A percentile compares a stretch with the other conserved stretches of the same genome.
phyloP scores from a whole-genome alignment of 2,329 filamentous ascomycete species.

The Fusarium pseudograminearum region DNA sequence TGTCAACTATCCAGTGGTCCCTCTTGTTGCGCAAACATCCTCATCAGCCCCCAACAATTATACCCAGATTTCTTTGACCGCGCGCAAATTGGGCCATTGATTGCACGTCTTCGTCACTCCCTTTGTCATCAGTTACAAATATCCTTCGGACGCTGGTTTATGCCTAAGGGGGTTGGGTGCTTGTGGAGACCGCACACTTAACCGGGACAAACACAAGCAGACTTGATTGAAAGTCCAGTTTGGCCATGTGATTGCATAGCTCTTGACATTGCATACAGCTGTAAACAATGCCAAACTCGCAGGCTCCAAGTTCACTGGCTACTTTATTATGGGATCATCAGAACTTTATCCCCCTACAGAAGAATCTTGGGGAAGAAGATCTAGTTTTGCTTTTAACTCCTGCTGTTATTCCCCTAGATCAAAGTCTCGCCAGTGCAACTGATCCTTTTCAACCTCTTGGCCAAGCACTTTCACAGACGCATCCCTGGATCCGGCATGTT shows the following conservation, averaged over 20 bases:
- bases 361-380: conserved; percentile 61
- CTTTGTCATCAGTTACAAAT: conserved; percentile 16
- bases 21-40: conserved; percentile 16
- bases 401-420: conserved; percentile 61
- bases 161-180: conserved; percentile 32
- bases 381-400: conserved; percentile 73
- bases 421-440: conserved; percentile 56
- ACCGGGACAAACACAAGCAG: conserved; percentile 18
- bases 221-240: conserved; percentile 16
- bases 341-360: conserved; percentile 61
- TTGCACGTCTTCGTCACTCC: conserved; percentile 5
- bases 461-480: conserved; percentile 68
- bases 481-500: conserved; percentile 74
- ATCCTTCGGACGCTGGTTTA: conserved; percentile 16
- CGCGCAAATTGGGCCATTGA: conserved; percentile 1
- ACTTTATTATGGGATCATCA: conserved; percentile 58
- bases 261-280: conserved; percentile 27
- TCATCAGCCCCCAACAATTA: conserved; percentile 4
- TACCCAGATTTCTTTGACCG: conserved; percentile 9
- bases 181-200: conserved; percentile 30
- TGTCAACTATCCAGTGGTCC: conserved; percentile 8
- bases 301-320: conserved; percentile 33
- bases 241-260: conserved; percentile 42
- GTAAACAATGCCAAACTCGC: conserved; percentile 41
- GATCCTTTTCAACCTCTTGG: conserved; percentile 82